Evolutionary conservation across 148 eudicot genomes (phyloP), one percentile per base, ranked within the genome.

Genomic region (Vaccinium corymbosum): DNA sequence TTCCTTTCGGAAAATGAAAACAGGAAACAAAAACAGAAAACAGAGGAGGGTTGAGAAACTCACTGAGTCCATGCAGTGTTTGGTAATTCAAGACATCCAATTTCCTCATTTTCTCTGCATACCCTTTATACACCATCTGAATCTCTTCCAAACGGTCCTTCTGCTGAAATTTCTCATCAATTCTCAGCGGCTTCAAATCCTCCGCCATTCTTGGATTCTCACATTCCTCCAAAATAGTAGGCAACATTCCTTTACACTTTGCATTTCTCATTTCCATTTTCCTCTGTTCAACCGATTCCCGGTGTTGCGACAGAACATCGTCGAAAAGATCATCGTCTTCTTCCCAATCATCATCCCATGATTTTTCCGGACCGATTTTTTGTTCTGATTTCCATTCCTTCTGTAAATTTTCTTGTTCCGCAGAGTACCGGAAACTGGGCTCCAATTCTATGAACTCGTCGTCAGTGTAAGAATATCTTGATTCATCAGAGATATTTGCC

Each of bases 61-160:
- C 94, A 97, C 99, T 97, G 70, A 97, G 89, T 48, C 95, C 95
- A 89, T 93, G 92, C 88, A 94, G 84, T 8, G 95, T 92, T 87
- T 97, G 99, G 82, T 94, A 94, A 86, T 94, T 90, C 89, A 93
- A 91, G 87, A 94, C 85, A 84, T 97, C 99, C 83, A 97, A 55
- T 85, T 93, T 97, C 53, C 88, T 74, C 97, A 97, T 97, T 88
- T 90, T 94, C 85, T 97, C 99, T 68, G 87, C 83, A 51, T 97
- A 97, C 81, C 93, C 89, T 89, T 87, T 93, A 85, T 94, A 91
- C 68, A 94, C 92, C 57, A 83, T 91, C 80, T 92, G 95, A 64
- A 97, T 93, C 70, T 93, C 95, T 12, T 90, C 95, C 89, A 92
- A 87, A 2, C 87, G 85, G 80, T 97, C 98, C 84, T 90, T 93